Conservation (phyloP, 2,329 filamentous ascomycete genomes). For the Colletotrichum nymphaeae region DNA sequence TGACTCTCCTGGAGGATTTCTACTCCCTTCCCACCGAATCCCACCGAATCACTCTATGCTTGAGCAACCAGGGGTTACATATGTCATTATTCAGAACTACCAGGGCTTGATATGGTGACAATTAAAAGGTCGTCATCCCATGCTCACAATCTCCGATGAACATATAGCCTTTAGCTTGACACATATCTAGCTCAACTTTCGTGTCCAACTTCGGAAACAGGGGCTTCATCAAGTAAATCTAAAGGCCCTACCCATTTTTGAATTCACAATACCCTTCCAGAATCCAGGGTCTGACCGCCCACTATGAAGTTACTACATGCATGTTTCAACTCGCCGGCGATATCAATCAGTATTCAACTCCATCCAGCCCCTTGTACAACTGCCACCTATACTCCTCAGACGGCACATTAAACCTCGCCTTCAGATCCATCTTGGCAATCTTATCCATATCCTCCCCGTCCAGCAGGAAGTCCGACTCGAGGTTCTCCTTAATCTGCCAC, state of each 20-base stretch:
- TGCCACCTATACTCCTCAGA: not conserved
- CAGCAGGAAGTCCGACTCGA: not conserved
- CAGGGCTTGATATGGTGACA: not conserved
- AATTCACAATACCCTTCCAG: not conserved
- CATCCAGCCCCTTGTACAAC: not conserved
- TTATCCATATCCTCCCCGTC: not conserved
- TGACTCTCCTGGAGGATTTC: no score
- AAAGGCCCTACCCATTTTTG: not conserved
- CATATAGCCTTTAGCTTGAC: not conserved
- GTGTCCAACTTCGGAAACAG: not conserved
- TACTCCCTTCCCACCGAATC: no score
- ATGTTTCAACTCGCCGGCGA: no score
- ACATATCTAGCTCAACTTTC: not conserved
- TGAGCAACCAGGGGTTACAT: no score
- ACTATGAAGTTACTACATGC: no score
- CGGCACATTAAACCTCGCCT: not conserved
- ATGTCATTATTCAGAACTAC: not conserved
- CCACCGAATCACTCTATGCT: no score
- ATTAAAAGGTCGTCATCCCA: no score
- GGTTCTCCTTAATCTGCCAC: conserved; percentile 42
- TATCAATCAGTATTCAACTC: not conserved
- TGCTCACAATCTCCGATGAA: not conserved
- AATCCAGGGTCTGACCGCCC: not conserved
- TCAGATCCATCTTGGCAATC: not conserved
- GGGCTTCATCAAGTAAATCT: not conserved